A percentile compares a stretch with the other conserved stretches of the same genome.
phyloP scores from a whole-genome alignment of 805 yeast species.

The Candida orba region DNA sequence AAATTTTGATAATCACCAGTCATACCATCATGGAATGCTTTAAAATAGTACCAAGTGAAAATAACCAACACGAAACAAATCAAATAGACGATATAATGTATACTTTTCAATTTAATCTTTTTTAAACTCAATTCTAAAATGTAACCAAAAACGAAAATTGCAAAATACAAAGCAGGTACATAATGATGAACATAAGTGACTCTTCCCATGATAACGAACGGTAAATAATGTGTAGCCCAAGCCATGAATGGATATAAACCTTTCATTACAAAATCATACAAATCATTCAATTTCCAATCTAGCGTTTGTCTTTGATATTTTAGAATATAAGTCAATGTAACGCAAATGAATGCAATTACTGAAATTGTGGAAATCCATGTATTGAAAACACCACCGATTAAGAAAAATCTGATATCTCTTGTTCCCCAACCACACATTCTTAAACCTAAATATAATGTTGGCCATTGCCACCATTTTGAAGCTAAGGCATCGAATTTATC shows the following conservation, averaged over 20 bases:
- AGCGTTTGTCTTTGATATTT: slow-evolving; percentile 68
- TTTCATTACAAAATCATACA: slow-evolving; percentile 44
- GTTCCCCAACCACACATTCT: slow-evolving; percentile 70
- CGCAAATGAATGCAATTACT: slow-evolving; percentile 39
- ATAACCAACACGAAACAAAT: slow-evolving; percentile 43
- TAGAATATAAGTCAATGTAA: slow-evolving; percentile 32
- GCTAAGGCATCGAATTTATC: slow-evolving; percentile 68
- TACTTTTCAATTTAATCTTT: slow-evolving; percentile 14
- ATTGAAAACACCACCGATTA: slow-evolving; percentile 69
- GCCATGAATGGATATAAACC: slow-evolving; percentile 85
- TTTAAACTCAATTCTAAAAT: slow-evolving; percentile 23
- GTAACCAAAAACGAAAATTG: slow-evolving; percentile 57
- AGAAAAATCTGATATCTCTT: slow-evolving; percentile 48
- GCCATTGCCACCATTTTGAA: slow-evolving; percentile 84
- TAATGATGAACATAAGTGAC: slow-evolving; percentile 96
- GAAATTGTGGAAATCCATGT: slow-evolving; percentile 67
- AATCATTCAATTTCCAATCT: slow-evolving; percentile 34
- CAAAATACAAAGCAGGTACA: slow-evolving; percentile 91
- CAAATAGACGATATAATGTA: slow-evolving; percentile 32
- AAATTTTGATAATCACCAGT: slow-evolving; percentile 42
- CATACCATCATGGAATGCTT: slow-evolving; percentile 82
- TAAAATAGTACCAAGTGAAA: slow-evolving; percentile 51
- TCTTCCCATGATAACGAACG: slow-evolving; percentile 90
- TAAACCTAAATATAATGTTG: slow-evolving; percentile 61
- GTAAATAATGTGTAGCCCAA: slow-evolving; percentile 84